Evolutionary conservation across 306 rosid species (phyloP).

Genomic region (Vigna mungo): DNA sequence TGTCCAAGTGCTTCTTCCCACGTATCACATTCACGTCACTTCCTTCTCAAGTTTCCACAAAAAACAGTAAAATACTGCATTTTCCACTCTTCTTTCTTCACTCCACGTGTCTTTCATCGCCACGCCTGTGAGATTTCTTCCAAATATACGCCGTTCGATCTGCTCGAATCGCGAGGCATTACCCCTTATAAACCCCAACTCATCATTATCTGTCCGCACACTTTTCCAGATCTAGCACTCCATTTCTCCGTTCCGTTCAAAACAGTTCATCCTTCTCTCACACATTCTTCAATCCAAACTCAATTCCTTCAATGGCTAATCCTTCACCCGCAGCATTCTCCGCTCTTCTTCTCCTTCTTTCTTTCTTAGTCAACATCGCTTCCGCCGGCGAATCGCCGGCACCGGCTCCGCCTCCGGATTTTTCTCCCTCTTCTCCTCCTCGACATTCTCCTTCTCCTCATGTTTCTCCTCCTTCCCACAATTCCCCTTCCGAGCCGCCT

Average conservation of each 20-base stretch:
- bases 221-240: constrained; percentile 56
- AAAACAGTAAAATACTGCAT: neutral
- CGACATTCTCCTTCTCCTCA: constrained; percentile 35
- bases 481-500: constrained; percentile 45
- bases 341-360: constrained; percentile 38
- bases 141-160: constrained; percentile 51
- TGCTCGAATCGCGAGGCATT: constrained; percentile 37
- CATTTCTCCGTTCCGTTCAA: constrained; percentile 27
- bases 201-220: neutral
- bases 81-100: no score
- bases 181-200: constrained; percentile 38
- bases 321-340: constrained; percentile 37
- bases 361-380: constrained; percentile 40
- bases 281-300: constrained; percentile 30
- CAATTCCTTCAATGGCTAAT: constrained; percentile 55
- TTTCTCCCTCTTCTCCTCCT: constrained; percentile 42
- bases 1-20: no score
- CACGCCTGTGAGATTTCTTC: neutral
- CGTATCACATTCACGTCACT: constrained; percentile 17
- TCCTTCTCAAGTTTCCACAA: constrained; percentile 1
- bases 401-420: neutral
- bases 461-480: constrained; percentile 29
- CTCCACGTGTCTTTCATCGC: constrained; percentile 45
- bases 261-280: constrained; percentile 33
- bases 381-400: constrained; percentile 46